These are phyloP conservation scores for Scleroderma citrinum DNA, from an alignment of 768 basidiomycete genomes.

Conservation along the genomic window DNA sequence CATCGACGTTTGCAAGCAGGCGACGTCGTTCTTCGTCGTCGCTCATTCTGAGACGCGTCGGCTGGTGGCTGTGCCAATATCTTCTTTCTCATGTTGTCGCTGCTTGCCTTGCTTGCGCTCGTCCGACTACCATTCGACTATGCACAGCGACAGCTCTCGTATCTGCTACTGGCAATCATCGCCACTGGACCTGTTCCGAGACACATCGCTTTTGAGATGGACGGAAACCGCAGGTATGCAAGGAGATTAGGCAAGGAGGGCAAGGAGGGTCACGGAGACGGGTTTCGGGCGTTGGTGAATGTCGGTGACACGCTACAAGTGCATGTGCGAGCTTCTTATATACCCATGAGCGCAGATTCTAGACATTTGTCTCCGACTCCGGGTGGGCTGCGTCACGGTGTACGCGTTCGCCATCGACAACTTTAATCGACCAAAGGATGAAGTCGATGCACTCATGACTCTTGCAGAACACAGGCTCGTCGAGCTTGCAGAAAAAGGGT, in stretches of 20 bases:
- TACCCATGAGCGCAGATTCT: no score
- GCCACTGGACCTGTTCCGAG: conserved; percentile 78
- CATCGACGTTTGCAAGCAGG: conserved; percentile 15
- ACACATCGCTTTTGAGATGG: conserved; percentile 96
- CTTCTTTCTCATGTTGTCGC: not conserved
- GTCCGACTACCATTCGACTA: conserved; percentile 8
- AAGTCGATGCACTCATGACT: conserved; percentile 86
- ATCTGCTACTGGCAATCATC: conserved; percentile 59
- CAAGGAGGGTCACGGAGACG: conserved; percentile 76
- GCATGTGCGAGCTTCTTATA: no score
- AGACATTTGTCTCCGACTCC: conserved; percentile 77
- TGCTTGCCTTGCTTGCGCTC: conserved; percentile 7
- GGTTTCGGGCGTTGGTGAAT: conserved; percentile 72
- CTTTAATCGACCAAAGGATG: conserved; percentile 80
- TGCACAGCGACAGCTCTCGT: conserved; percentile 21
- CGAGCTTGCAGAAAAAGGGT: conserved; percentile 82
- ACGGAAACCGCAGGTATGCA: conserved; percentile 92
- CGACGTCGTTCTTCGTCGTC: conserved; percentile 23
- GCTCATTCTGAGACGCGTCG: not conserved
- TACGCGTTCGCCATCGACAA: conserved; percentile 99
- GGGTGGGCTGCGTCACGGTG: conserved; percentile 80
- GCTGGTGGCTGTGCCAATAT: conserved; percentile 20
- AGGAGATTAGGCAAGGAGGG: conserved; percentile 59
- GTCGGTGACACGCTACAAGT: conserved; percentile 33
- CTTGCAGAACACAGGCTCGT: conserved; percentile 71